These are phyloP conservation scores for Alternaria tenuissima DNA, from an alignment of 2,329 filamentous ascomycete species.

Conservation along the genomic window DNA sequence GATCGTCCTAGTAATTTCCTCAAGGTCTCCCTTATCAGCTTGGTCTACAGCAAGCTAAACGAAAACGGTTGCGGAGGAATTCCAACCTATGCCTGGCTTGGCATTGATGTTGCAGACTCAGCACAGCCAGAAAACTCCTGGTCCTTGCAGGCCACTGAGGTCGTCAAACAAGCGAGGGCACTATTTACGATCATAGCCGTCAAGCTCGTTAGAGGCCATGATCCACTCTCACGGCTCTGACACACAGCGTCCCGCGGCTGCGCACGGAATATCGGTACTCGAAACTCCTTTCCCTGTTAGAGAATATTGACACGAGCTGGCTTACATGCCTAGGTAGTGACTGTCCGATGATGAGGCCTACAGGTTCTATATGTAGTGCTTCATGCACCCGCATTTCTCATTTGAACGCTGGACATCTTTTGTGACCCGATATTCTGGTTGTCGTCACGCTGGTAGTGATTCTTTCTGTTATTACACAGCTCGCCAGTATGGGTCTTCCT, in stretches of 20 bases:
- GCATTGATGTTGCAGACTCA: conserved; percentile 13
- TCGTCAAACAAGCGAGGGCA: conserved; percentile 20
- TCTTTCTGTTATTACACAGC: conserved; percentile 6
- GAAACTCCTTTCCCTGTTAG: conserved; percentile 28
- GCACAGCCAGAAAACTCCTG: conserved; percentile 12
- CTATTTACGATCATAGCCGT: conserved; percentile 13
- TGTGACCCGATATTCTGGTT: conserved; percentile 16
- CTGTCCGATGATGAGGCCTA: conserved; percentile 25
- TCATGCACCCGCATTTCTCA: conserved; percentile 17
- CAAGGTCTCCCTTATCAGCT: conserved; percentile 1
- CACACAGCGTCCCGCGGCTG: conserved; percentile 27
- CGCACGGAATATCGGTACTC: conserved; percentile 32
- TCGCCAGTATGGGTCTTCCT: conserved; percentile 42
- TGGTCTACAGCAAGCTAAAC: conserved; percentile 15
- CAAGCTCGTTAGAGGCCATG: conserved; percentile 24
- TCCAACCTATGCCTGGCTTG: conserved; percentile 13
- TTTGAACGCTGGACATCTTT: conserved; percentile 20
- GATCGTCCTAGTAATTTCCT: conserved; percentile 4
- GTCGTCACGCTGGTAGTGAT: conserved; percentile 13
- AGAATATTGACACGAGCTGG: conserved; percentile 22
- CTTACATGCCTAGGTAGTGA: conserved; percentile 24
- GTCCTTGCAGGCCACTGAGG: conserved; percentile 22
- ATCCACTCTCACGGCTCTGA: conserved; percentile 27
- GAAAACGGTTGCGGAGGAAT: conserved; percentile 22
- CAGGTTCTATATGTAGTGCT: conserved; percentile 42